Percentiles rank a stretch among this genome's conserved stretches.
Conservation (phyloP, 805 yeast genomes). For the Candida xyloterini region DNA sequence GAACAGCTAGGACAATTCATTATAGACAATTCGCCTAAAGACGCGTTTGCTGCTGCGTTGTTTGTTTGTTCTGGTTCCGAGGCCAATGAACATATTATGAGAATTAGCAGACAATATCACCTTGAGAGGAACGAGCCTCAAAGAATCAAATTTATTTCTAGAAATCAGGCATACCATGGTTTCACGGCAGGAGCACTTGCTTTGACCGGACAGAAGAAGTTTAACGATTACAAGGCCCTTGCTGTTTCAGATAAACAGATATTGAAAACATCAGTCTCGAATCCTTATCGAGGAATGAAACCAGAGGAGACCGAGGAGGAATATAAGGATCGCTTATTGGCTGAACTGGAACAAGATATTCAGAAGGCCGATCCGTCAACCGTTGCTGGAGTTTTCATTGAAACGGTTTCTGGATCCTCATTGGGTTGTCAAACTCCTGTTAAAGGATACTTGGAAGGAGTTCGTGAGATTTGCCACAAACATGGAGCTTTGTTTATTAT, state of each 20-base stretch:
- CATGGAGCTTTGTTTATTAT: conserved; percentile 45
- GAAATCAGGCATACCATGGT: conserved; percentile 43
- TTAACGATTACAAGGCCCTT: conserved; percentile 29
- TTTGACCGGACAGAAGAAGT: conserved; percentile 33
- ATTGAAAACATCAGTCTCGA: conserved; percentile 27
- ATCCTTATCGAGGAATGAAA: conserved; percentile 32
- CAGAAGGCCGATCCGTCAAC: conserved; percentile 40
- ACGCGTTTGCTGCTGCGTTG: conserved; percentile 35
- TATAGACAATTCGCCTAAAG: conserved; percentile 34
- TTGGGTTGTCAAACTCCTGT: conserved; percentile 42
- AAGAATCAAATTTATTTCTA: conserved; percentile 39
- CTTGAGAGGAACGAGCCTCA: conserved; percentile 38
- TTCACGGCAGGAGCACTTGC: conserved; percentile 43
- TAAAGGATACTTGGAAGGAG: conserved; percentile 42
- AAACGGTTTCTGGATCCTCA: conserved; percentile 45
- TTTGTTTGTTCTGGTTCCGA: conserved; percentile 71
- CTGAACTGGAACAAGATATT: conserved; percentile 38
- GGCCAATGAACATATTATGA: conserved; percentile 72
- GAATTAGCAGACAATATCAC: conserved; percentile 52
- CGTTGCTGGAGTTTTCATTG: conserved; percentile 40
- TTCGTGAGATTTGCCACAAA: conserved; percentile 45
- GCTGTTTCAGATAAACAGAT: conserved; percentile 18
- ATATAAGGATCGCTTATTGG: conserved; percentile 34
- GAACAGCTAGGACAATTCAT: conserved; percentile 42
- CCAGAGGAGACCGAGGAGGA: conserved; percentile 36